Evolutionary conservation across 495 filamentous ascomycete genomes (phyloP).

Genomic region (Aspergillus cristatus): DNA sequence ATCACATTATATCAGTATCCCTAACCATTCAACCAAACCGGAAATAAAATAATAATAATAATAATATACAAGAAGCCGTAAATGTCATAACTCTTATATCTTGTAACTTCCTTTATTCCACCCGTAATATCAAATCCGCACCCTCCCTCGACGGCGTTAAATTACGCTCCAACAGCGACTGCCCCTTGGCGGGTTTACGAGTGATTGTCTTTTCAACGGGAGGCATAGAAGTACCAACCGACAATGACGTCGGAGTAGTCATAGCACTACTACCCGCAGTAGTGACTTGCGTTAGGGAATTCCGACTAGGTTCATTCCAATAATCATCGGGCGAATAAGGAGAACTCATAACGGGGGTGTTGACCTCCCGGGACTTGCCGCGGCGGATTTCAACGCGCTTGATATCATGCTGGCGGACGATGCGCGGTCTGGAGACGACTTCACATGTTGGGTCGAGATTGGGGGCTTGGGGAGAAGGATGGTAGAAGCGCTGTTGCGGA

Average conservation of each 20-base stretch:
- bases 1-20: too few relatives aligned
- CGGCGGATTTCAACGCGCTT: slow-evolving; percentile 26
- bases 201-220: slow-evolving; percentile 1
- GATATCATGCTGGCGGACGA: slow-evolving; percentile 28
- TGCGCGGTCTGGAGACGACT: slow-evolving; percentile 25
- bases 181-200: slow-evolving; percentile 12
- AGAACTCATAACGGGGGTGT: slow-evolving; percentile 5
- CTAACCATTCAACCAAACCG: too few relatives aligned
- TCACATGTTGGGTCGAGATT: slow-evolving; percentile 16
- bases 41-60: too few relatives aligned
- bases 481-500: too few relatives aligned
- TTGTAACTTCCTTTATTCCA: too few relatives aligned
- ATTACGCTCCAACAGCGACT: slow-evolving; percentile 23
- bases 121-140: slow-evolving; percentile 27
- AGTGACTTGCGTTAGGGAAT: too few relatives aligned
- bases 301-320: slow-evolving; percentile 15
- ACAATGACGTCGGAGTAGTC: too few relatives aligned
- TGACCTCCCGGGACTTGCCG: slow-evolving; percentile 19
- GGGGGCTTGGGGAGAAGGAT: too few relatives aligned
- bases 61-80: too few relatives aligned
- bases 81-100: too few relatives aligned
- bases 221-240: slow-evolving; percentile 2
- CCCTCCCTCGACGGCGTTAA: slow-evolving; percentile 28
- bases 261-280: too few relatives aligned
- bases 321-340: slow-evolving; percentile 27